Conservation (phyloP, 352 stramenopile genomes). For the Pythium brachiatum region DNA sequence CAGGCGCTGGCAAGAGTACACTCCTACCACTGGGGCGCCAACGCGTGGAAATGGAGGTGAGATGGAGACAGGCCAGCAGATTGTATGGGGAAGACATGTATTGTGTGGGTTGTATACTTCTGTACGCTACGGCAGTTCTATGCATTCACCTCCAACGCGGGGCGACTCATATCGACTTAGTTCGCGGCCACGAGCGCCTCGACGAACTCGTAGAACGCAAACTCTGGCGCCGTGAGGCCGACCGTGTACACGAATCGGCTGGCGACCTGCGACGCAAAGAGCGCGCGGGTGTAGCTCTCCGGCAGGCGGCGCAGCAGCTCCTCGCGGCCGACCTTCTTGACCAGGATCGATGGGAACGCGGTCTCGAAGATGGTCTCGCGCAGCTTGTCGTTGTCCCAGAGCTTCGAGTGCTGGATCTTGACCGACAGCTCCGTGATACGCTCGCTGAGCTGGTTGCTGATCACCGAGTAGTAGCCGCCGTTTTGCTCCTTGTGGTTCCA, state of each 20-base stretch:
- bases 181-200: conserved; percentile 39
- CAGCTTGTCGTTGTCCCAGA: conserved; percentile 68
- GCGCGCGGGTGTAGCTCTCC: conserved; percentile 73
- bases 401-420: conserved; percentile 74
- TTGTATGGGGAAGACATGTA: background rate
- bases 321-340: conserved; percentile 52
- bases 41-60: too few relatives aligned
- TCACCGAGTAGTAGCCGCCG: conserved; percentile 65
- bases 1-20: too few relatives aligned
- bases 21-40: too few relatives aligned
- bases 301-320: conserved; percentile 69
- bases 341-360: conserved; percentile 70
- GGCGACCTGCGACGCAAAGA: conserved; percentile 81
- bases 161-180: conserved; percentile 5
- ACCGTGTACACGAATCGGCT: conserved; percentile 82
- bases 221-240: conserved; percentile 67
- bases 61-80: too few relatives aligned
- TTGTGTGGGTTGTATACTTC: background rate
- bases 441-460: conserved; percentile 76
- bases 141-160: background rate
- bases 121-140: background rate
- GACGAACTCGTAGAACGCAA: conserved; percentile 88
- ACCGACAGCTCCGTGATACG: conserved; percentile 79
- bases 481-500: conserved; percentile 74
- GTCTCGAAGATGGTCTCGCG: conserved; percentile 72